Conservation (phyloP, 78 protist species). For the Corallochytrium limacisporum region DNA sequence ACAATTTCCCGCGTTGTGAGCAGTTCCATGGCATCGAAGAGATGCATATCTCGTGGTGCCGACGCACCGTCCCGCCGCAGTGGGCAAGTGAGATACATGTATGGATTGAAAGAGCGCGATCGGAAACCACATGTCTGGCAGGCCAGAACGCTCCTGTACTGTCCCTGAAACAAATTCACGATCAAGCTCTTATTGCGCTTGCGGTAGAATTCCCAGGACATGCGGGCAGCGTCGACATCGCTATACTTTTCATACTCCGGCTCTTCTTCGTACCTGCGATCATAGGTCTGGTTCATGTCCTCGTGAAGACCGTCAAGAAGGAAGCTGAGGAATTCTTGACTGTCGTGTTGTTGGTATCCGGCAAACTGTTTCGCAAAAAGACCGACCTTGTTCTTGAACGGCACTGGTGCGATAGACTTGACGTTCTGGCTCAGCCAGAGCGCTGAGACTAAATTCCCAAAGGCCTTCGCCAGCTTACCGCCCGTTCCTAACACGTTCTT, state of each 20-base stretch:
- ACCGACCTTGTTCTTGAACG: too few species aligned
- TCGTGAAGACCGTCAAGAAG: constrained; percentile 75
- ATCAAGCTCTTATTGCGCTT: constrained; percentile 65
- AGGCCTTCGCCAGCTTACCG: constrained; percentile 49
- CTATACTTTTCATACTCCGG: not conserved
- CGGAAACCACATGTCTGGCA: not conserved
- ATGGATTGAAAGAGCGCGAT: constrained; percentile 70
- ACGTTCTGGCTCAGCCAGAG: constrained; percentile 37
- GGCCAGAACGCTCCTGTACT: constrained; percentile 5
- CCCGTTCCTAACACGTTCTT: constrained; percentile 53
- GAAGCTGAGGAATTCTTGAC: constrained; percentile 35
- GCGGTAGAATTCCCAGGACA: constrained; percentile 57
- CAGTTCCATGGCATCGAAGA: not conserved
- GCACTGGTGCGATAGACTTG: constrained; percentile 22
- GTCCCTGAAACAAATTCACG: constrained; percentile 70
- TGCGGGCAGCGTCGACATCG: constrained; percentile 40
- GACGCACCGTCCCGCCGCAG: too few species aligned
- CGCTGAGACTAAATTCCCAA: constrained; percentile 21
- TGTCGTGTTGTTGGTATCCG: not conserved
- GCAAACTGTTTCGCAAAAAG: too few species aligned
- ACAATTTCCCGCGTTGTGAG: not conserved
- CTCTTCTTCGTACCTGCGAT: not conserved
- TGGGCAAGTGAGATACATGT: constrained; percentile 70
- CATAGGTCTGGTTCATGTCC: constrained; percentile 56
- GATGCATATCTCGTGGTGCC: too few species aligned